Evolutionary conservation across 345 rosid species (phyloP).

Genomic region (Gossypium australe): DNA sequence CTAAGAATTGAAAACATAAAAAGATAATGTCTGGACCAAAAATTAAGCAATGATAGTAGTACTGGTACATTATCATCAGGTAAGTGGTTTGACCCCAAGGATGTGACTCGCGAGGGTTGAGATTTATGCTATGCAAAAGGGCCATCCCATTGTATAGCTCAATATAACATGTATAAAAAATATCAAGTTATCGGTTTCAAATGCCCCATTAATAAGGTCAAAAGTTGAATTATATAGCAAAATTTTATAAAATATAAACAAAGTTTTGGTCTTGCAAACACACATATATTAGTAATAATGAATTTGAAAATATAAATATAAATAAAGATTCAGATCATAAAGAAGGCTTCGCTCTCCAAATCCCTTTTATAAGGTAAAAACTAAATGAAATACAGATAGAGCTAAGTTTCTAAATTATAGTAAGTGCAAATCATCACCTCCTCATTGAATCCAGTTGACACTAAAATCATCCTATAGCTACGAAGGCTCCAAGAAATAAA

Average conservation of each 20-base stretch:
- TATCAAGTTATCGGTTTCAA: background rate
- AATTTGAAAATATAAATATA: background rate
- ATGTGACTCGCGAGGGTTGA: background rate
- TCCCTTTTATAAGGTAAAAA: background rate
- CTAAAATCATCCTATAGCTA: background rate
- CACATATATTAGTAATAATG: background rate
- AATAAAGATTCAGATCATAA: background rate
- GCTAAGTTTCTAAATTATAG: background rate
- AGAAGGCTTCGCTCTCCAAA: background rate
- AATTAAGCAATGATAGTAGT: background rate
- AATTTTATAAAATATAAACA: background rate
- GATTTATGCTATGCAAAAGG: background rate
- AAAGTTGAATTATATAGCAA: background rate
- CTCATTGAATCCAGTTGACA: background rate
- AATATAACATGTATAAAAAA: background rate
- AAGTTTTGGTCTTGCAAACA: background rate
- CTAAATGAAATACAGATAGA: background rate
- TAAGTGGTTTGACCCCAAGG: background rate
- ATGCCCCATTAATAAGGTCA: background rate
- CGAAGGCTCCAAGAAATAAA: background rate
- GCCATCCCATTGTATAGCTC: background rate
- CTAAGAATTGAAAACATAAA: background rate
- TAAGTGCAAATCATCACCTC: background rate
- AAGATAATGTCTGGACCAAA: background rate
- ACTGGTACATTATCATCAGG: background rate